These are phyloP conservation scores for Colletotrichum sp. DNA, from an alignment of 2,329 filamentous ascomycete genomes.

Conservation along the genomic window DNA sequence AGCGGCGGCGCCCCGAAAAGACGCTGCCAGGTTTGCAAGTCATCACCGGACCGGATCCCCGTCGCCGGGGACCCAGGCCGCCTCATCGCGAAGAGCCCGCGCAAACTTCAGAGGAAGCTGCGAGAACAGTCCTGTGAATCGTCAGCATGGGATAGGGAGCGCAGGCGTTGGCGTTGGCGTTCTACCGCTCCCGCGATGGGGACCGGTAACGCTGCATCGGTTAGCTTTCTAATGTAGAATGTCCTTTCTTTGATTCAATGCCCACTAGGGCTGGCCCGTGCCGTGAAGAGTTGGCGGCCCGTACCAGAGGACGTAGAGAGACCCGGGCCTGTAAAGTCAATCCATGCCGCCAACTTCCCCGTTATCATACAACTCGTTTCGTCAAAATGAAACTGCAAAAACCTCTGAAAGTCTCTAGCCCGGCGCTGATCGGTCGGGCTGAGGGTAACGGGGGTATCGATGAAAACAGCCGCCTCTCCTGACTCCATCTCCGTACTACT, in stretches of 20 bases:
- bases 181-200: neutral
- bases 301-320: neutral
- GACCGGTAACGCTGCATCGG: slow-evolving; percentile 31
- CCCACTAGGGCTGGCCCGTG: slow-evolving; percentile 16
- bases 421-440: neutral
- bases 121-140: neutral
- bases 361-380: slow-evolving; percentile 19
- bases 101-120: neutral
- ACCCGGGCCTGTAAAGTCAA: slow-evolving; percentile 8
- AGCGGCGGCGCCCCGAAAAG: slow-evolving; percentile 34
- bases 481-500: slow-evolving; percentile 14
- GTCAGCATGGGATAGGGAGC: neutral
- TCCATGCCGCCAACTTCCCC: neutral
- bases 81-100: neutral
- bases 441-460: slow-evolving; percentile 6
- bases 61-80: neutral
- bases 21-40: slow-evolving; percentile 22
- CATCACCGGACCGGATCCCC: neutral
- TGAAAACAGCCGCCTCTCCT: slow-evolving; percentile 18
- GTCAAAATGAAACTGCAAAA: neutral
- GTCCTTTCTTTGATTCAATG: neutral
- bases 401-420: neutral
- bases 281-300: neutral
- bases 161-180: neutral
- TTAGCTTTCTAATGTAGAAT: slow-evolving; percentile 26